These are phyloP conservation scores for Ceratobasidium sp. DNA, from an alignment of 1,284 basidiomycete genomes.

Conservation along the genomic window DNA sequence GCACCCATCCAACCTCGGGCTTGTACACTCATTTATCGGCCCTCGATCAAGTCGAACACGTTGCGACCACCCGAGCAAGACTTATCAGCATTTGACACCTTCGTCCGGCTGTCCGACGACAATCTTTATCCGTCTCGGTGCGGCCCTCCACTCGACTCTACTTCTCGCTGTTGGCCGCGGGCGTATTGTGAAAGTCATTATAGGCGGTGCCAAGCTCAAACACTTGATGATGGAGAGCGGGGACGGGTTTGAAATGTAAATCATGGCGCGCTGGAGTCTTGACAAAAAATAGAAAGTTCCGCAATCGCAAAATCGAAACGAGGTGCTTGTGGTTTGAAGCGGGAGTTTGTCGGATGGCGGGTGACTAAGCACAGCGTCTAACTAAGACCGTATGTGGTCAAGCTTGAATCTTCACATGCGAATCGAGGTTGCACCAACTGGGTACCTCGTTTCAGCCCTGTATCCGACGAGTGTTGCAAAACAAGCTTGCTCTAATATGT, in stretches of 20 bases:
- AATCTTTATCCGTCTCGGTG: not conserved
- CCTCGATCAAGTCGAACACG: constrained; percentile 33
- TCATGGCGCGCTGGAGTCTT: not conserved
- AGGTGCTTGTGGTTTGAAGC: not conserved
- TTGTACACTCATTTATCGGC: not conserved
- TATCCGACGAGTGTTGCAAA: too few species aligned
- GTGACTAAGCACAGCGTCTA: constrained; percentile 7
- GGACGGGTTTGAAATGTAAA: not conserved
- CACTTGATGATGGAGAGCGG: not conserved
- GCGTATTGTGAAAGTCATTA: not conserved
- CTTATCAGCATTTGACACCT: constrained; percentile 38
- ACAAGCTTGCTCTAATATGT: too few species aligned
- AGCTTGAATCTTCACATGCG: too few species aligned
- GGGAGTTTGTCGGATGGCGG: not conserved
- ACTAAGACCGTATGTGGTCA: not conserved
- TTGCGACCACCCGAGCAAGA: constrained; percentile 14
- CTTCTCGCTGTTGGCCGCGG: too few species aligned
- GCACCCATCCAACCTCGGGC: constrained; percentile 28
- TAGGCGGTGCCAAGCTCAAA: not conserved
- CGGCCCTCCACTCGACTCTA: not conserved
- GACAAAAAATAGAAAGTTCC: not conserved
- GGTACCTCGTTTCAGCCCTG: too few species aligned
- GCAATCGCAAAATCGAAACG: not conserved
- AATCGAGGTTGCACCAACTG: not conserved
- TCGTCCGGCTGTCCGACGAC: constrained; percentile 28